phyloP scores from a whole-genome alignment of 2,329 filamentous ascomycete species.

The Thielaviopsis populi region DNA sequence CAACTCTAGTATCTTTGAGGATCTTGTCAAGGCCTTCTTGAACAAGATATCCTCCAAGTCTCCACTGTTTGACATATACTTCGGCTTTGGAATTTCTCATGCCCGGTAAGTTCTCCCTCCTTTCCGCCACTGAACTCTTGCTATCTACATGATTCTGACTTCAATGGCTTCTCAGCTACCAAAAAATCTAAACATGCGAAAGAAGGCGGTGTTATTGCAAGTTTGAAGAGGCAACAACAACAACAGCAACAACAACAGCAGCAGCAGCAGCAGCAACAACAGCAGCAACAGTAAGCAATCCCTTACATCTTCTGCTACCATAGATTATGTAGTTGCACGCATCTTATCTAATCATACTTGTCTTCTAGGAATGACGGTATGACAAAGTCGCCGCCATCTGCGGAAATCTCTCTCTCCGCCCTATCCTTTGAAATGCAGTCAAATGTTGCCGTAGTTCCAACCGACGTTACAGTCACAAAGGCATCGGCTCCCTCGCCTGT shows the following conservation, averaged over 20 bases:
- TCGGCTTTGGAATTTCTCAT: constrained; percentile 13
- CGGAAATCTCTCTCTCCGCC: constrained; percentile 2
- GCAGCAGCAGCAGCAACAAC: neutral
- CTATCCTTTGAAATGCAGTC: neutral
- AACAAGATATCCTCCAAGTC: neutral
- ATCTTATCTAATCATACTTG: neutral
- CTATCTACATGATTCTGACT: neutral
- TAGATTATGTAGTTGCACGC: neutral
- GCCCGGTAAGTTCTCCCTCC: constrained; percentile 3
- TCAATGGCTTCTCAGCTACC: constrained; percentile 23
- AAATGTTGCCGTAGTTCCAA: neutral
- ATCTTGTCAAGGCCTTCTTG: neutral
- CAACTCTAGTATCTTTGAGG: neutral
- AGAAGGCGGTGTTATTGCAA: constrained; percentile 36
- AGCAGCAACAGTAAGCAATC: neutral
- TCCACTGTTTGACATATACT: neutral
- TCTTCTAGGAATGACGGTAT: constrained; percentile 26
- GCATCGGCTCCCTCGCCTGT: constrained; percentile 30
- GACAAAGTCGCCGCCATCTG: constrained; percentile 24
- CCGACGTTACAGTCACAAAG: neutral
- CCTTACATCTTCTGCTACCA: neutral
- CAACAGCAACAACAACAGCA: neutral
- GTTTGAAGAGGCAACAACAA: constrained; percentile 34
- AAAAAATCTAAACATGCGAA: constrained; percentile 43
- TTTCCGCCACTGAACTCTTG: neutral